phyloP scores from a whole-genome alignment of 345 rosid genomes.

The Gossypium stocksii region DNA sequence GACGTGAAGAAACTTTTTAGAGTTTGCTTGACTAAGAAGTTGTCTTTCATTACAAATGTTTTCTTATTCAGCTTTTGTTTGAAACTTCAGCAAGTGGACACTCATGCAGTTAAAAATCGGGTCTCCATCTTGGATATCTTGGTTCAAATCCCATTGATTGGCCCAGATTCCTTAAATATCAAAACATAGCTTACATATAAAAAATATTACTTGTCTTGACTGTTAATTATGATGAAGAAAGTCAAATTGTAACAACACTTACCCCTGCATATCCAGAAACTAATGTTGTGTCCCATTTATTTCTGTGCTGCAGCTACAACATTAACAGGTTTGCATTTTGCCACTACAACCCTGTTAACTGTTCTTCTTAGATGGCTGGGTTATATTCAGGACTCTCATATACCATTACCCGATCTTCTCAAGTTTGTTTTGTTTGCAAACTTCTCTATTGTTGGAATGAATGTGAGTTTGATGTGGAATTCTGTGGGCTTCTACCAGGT shows the following conservation, averaged over 20 bases:
- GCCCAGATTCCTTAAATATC: background rate
- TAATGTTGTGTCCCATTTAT: slow-evolving; percentile 23
- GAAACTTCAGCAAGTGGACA: background rate
- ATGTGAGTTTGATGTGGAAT: slow-evolving; percentile 98
- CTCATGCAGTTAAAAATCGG: background rate
- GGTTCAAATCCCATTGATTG: background rate
- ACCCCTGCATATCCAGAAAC: background rate
- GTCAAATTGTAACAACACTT: background rate
- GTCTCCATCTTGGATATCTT: background rate
- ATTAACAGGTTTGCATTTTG: slow-evolving; percentile 95
- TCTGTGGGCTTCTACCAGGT: slow-evolving; percentile 99
- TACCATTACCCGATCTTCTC: slow-evolving; percentile 70
- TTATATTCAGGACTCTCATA: slow-evolving; percentile 73
- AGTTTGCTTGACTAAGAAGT: background rate
- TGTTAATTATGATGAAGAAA: slow-evolving; percentile 9
- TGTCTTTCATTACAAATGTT: background rate
- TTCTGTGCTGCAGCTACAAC: slow-evolving; percentile 77
- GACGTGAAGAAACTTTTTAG: background rate
- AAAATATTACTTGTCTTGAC: background rate
- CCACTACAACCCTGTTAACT: slow-evolving; percentile 82
- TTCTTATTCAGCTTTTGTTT: background rate
- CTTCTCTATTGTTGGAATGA: slow-evolving; percentile 99
- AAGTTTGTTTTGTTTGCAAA: slow-evolving; percentile 89
- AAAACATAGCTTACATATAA: background rate
- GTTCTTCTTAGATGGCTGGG: slow-evolving; percentile 74